Evolutionary conservation across 148 eudicot species (phyloP).

Genomic region (Oxyria digyna): DNA sequence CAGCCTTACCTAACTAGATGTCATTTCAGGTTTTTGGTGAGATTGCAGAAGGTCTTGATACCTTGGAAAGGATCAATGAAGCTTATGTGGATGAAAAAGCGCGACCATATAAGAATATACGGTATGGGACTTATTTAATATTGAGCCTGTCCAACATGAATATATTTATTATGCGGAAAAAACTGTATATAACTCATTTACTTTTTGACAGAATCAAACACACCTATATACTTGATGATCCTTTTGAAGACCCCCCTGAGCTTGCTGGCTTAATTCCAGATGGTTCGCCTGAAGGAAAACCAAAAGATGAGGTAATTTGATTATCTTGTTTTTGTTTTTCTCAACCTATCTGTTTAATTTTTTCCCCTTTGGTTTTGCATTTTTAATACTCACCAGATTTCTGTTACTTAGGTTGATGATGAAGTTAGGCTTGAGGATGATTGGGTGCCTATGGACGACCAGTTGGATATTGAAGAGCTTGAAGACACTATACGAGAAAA

Average conservation of each 20-base stretch:
- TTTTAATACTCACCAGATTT: background rate
- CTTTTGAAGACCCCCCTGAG: constrained; percentile 81
- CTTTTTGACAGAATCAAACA: constrained; percentile 67
- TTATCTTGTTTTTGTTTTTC: background rate
- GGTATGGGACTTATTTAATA: constrained; percentile 26
- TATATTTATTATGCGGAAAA: background rate
- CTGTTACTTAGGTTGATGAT: constrained; percentile 44
- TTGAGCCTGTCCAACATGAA: background rate
- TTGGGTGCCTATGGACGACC: constrained; percentile 94
- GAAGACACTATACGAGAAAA: constrained; percentile 71
- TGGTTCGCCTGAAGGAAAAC: constrained; percentile 93
- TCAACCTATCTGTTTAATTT: background rate
- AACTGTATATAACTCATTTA: background rate
- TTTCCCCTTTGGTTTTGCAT: background rate
- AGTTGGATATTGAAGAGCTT: constrained; percentile 46
- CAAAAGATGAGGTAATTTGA: constrained; percentile 65
- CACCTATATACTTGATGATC: constrained; percentile 82
- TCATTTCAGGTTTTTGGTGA: constrained; percentile 72
- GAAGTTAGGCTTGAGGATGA: constrained; percentile 97
- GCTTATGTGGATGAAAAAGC: constrained; percentile 80
- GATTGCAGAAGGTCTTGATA: constrained; percentile 84
- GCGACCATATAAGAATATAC: constrained; percentile 78
- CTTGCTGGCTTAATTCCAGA: constrained; percentile 67
- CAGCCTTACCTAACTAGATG: background rate
- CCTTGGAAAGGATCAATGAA: constrained; percentile 74